These are phyloP conservation scores for Gaultheria prostrata DNA, from an alignment of 148 eudicot species.

Conservation along the genomic window DNA sequence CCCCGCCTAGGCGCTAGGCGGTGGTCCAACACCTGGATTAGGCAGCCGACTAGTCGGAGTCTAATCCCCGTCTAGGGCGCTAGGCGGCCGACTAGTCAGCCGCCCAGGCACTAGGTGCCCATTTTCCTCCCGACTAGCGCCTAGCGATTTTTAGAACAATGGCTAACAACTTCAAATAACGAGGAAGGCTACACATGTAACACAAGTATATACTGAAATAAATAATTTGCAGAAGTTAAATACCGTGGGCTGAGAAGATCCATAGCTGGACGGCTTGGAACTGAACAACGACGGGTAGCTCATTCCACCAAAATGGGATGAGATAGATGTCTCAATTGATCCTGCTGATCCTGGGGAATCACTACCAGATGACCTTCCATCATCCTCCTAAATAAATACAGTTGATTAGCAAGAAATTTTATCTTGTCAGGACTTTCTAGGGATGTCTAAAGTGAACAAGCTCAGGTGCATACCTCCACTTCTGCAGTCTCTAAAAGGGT, in stretches of 20 bases:
- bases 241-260: conserved; percentile 72
- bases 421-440: not conserved
- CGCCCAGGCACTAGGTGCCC: too few species aligned
- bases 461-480: conserved; percentile 51
- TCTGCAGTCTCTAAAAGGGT: conserved; percentile 88
- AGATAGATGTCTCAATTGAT: conserved; percentile 94
- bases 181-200: not conserved
- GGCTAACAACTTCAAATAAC: conserved; percentile 5
- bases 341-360: conserved; percentile 91
- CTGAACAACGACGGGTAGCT: conserved; percentile 92
- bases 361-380: conserved; percentile 81
- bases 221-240: conserved; percentile 1
- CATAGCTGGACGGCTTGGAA: conserved; percentile 67
- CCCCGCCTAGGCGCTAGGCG: too few species aligned
- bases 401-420: not conserved
- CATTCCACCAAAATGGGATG: conserved; percentile 99
- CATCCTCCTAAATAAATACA: conserved; percentile 58
- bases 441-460: not conserved
- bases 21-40: too few species aligned
- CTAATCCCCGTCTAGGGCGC: too few species aligned
- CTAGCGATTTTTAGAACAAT: too few species aligned
- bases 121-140: too few species aligned
- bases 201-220: not conserved
- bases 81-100: too few species aligned
- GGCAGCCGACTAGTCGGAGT: too few species aligned